Evolutionary conservation across 2,329 filamentous ascomycete genomes (phyloP).

Genomic region (Colletotrichum musicola): DNA sequence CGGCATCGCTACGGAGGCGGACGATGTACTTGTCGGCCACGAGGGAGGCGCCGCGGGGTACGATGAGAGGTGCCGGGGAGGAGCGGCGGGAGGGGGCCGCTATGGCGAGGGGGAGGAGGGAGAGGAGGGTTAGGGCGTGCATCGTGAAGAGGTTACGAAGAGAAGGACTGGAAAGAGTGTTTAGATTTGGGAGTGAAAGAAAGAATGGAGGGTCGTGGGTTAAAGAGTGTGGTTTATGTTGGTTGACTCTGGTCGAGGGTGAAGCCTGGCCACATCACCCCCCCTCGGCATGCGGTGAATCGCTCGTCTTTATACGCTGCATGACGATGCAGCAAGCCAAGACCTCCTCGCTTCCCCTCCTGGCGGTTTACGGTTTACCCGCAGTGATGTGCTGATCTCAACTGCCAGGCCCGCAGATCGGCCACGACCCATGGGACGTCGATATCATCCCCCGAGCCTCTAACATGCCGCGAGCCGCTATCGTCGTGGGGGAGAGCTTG

Average conservation of each 20-base stretch:
- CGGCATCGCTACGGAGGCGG: constrained; percentile 48
- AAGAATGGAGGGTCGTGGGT: not conserved
- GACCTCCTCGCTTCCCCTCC: not conserved
- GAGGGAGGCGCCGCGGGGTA: constrained; percentile 47
- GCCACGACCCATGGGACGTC: no score
- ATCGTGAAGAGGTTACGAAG: constrained; percentile 8
- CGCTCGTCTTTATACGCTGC: constrained; percentile 23
- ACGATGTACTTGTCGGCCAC: constrained; percentile 54
- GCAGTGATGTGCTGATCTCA: no score
- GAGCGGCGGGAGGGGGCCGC: constrained; percentile 44
- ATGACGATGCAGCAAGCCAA: constrained; percentile 16
- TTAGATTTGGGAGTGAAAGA: not conserved
- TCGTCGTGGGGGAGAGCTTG: not conserved
- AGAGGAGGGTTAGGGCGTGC: constrained; percentile 32
- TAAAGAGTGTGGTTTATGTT: not conserved
- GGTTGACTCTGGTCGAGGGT: not conserved
- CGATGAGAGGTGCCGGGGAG: constrained; percentile 50
- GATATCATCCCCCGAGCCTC: no score
- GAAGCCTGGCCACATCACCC: constrained; percentile 5
- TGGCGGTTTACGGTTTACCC: not conserved
- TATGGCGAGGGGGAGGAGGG: constrained; percentile 30
- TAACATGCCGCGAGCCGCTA: not conserved
- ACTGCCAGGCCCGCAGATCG: no score
- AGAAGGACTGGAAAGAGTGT: constrained; percentile 6
- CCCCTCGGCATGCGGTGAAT: constrained; percentile 3